Base-by-base conservation (phyloP, 2,329 filamentous ascomycete genomes). In the Xylariaceae sp. region DNA sequence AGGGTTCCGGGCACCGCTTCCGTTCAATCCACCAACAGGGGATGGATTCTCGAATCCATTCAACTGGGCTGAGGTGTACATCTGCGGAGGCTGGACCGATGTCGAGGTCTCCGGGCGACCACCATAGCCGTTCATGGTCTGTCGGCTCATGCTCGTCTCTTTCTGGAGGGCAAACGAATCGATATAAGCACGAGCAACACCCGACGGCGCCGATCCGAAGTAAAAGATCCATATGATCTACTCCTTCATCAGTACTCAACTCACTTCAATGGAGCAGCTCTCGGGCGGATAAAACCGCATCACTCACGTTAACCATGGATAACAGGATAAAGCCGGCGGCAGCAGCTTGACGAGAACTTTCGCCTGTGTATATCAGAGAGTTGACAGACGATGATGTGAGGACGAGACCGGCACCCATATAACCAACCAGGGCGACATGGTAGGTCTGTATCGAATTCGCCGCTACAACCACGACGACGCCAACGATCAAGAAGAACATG, bases 201-300 rank as follows among this genome's bases (percentile, higher is more conserved):
- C 86, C 29, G 87, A 85, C 1, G 90, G 88, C 13, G 88, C 84
- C 2, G 90, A 95, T 55, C 92, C 92, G 57, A 96, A 98, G 71
- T 97, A 97, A 67, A 97, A 94, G 53, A 96, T 95, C 92, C 92
- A 98, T 43, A 97, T 78, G 54, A 95, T 86, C 89, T 96, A 29
- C 3, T 13, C 18, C 5, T 40, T 14, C 24, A 9, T 27, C 18
- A 46, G 32, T 19, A 41, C 37, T 15, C 32, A 31, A 14, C 18
- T 17, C 11, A 28, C 15, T 14, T 12, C 9, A 8, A 21, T 12
- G 3, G n/a, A 9, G 16, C 3, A 14, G 19, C 21, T 11, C 2
- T 31, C 14, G 27, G 11, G 21, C 21, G 11, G 11, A 24, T 7
- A 24, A 24, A 7, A 6, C 6, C 11, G 6, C 9, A 8, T 17